Evolutionary conservation across 306 rosid genomes (phyloP).

Genomic region (Mimosa pudica): DNA sequence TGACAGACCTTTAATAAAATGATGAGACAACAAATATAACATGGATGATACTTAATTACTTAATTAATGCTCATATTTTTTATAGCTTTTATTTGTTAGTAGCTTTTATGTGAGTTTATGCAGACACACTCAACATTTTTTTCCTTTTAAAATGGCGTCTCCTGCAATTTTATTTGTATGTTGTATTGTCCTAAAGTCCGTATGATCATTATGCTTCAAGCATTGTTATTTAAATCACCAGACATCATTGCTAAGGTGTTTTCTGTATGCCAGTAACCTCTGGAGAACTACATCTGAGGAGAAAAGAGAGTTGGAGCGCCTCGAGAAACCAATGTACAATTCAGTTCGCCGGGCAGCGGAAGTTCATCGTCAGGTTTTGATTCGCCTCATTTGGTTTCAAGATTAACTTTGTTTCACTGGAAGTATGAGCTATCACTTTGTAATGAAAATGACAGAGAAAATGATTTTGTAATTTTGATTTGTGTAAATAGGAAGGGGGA

Average conservation of each 20-base stretch:
- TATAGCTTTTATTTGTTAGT: neutral
- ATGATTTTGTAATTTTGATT: neutral
- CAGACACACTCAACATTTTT: neutral
- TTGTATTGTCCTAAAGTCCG: neutral
- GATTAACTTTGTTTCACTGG: conserved; percentile 27
- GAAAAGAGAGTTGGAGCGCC: conserved; percentile 98
- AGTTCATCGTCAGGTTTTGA: conserved; percentile 96
- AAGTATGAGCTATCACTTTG: conserved; percentile 12
- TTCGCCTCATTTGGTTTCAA: conserved; percentile 33
- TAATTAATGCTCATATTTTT: neutral
- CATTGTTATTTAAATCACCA: conserved; percentile 17
- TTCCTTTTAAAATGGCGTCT: neutral
- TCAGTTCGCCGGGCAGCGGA: conserved; percentile 97
- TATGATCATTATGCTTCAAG: neutral
- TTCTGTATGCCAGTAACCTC: conserved; percentile 57
- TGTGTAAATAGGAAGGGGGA: conserved; percentile 25
- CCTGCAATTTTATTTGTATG: neutral
- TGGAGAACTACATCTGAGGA: conserved; percentile 98
- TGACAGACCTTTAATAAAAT: neutral
- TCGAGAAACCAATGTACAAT: conserved; percentile 84
- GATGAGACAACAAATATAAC: neutral
- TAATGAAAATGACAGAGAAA: conserved; percentile 10
- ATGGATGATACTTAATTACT: neutral
- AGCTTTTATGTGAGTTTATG: neutral
- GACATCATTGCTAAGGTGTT: conserved; percentile 19